Evolutionary conservation across 2,329 filamentous ascomycete species (phyloP).

Genomic region (Amesomyces nigricolor): DNA sequence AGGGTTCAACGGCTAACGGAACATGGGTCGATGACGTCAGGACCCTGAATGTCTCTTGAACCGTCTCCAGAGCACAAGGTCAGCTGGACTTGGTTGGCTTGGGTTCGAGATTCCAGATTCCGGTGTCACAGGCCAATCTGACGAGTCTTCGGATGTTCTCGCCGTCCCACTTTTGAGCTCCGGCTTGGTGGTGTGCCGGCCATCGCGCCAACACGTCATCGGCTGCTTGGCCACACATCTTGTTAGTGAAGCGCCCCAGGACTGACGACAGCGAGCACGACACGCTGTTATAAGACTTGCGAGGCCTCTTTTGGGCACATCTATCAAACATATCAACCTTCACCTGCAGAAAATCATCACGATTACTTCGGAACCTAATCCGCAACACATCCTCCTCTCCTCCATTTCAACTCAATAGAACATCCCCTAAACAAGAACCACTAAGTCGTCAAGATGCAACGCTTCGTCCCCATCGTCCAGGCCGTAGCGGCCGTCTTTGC

Average conservation of each 20-base stretch:
- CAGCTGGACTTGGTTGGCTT: background rate
- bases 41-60: background rate
- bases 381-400: background rate
- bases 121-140: background rate
- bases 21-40: conserved; percentile 4
- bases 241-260: background rate
- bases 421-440: background rate
- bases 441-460: conserved; percentile 40
- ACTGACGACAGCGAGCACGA: conserved; percentile 5
- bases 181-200: background rate
- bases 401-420: background rate
- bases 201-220: conserved; percentile 14
- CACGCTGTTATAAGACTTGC: background rate
- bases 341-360: background rate
- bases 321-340: too few species aligned
- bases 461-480: conserved; percentile 58
- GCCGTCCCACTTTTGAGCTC: background rate
- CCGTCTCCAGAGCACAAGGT: background rate
- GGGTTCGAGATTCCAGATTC: background rate
- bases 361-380: background rate
- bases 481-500: conserved; percentile 61
- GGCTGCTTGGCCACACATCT: background rate
- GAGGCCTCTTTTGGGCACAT: too few species aligned
- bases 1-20: background rate
- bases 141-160: background rate